These are phyloP conservation scores for Ophiocordyceps sinensis DNA, from an alignment of 2,329 filamentous ascomycete genomes.

Conservation along the genomic window DNA sequence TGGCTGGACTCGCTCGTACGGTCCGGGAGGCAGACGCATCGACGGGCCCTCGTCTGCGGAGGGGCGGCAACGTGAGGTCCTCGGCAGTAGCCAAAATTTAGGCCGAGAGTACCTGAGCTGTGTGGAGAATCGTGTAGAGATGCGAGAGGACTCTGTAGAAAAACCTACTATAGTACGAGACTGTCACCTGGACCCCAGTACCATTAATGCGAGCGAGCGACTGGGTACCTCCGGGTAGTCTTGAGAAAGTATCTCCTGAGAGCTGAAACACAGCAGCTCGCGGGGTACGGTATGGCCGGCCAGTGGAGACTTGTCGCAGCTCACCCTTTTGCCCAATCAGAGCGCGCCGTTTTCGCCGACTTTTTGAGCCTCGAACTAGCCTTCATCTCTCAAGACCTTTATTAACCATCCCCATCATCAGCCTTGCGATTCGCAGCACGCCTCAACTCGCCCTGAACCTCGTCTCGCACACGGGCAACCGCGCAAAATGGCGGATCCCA, in stretches of 20 bases:
- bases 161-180: too few relatives aligned
- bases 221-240: too few relatives aligned
- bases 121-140: neutral
- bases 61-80: neutral
- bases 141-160: too few relatives aligned
- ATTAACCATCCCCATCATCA: slow-evolving; percentile 9
- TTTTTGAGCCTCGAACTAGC: neutral
- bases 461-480: slow-evolving; percentile 1
- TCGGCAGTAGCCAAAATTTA: slow-evolving; percentile 10
- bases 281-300: too few relatives aligned
- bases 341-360: slow-evolving; percentile 3
- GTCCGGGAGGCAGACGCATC: slow-evolving; percentile 17
- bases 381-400: neutral
- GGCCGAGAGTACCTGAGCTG: slow-evolving; percentile 6
- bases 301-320: too few relatives aligned
- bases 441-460: slow-evolving; percentile 6
- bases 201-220: too few relatives aligned
- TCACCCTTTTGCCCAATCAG: slow-evolving; percentile 14
- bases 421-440: slow-evolving; percentile 14
- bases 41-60: slow-evolving; percentile 7
- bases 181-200: too few relatives aligned
- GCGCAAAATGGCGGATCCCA: slow-evolving; percentile 46
- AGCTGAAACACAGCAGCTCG: too few relatives aligned
- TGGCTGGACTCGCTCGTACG: slow-evolving; percentile 19
- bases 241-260: too few relatives aligned